A percentile compares a stretch with the other conserved stretches of the same genome.
Evolutionary conservation across 352 stramenopile genomes (phyloP).

Genomic region (Pythium grandisporangium): DNA sequence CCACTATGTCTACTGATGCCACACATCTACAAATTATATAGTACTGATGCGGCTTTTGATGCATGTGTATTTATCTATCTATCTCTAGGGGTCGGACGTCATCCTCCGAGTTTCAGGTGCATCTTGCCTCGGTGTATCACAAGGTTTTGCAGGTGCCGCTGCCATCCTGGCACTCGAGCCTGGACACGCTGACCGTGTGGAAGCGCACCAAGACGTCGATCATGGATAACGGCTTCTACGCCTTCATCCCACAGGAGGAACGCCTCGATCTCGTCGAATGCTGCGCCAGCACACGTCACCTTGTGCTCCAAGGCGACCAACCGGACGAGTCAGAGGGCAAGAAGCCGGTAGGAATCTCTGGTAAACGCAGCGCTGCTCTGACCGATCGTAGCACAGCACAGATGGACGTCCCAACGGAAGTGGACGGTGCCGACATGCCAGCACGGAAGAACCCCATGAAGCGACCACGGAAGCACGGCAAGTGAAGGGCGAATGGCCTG

Average conservation of each 20-base stretch:
- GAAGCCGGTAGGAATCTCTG: too few species aligned
- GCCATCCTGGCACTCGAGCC: conserved; percentile 90
- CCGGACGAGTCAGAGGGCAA: not conserved
- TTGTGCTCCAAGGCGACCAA: too few species aligned
- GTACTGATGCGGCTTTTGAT: too few species aligned
- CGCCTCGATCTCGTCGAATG: conserved; percentile 57
- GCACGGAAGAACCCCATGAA: too few species aligned
- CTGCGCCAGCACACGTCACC: conserved; percentile 55
- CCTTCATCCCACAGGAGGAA: conserved; percentile 66
- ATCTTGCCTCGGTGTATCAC: conserved; percentile 88
- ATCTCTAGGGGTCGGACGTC: conserved; percentile 81
- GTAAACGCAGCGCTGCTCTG: too few species aligned
- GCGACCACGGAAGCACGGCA: too few species aligned
- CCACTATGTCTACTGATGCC: not conserved
- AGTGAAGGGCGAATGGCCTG: too few species aligned
- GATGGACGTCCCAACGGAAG: too few species aligned
- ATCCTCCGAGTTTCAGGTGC: conserved; percentile 87
- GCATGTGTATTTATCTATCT: not conserved
- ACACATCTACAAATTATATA: too few species aligned
- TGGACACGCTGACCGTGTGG: conserved; percentile 91
- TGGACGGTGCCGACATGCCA: too few species aligned
- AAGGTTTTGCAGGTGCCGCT: conserved; percentile 89
- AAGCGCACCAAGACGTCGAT: conserved; percentile 89
- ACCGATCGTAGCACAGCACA: too few species aligned
- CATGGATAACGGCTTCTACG: conserved; percentile 72